Evolutionary conservation across 352 stramenopile species (phyloP), one percentile per base, ranked within the genome.

Genomic region (Paralagenidium karlingii): DNA sequence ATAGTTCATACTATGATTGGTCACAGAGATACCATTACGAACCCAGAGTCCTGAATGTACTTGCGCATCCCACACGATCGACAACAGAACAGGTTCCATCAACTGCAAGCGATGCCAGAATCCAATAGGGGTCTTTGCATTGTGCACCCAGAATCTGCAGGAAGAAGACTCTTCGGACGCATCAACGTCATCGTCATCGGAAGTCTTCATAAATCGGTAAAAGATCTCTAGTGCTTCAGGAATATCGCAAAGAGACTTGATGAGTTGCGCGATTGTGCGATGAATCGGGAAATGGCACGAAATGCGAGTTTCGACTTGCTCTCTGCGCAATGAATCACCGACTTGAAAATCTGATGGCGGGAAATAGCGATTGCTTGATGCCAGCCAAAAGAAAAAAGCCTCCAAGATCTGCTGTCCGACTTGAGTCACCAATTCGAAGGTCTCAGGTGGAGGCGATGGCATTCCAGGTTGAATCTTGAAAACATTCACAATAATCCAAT

Each of bases 1-100:
- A 45, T 92, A 92, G 47, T 92, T 92, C 73, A 92, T 89, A 36
- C 75, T 92, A 47, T 92, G 78, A 41, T 87, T 92, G 21, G 88
- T 63, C 27, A 92, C 71, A 5, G 73, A 80, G 48, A 82, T 73
- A 1, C 78, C 78, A 44, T 92, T 92, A 24, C 78, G 75, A 10
- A 87, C 70, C 78, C 78, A 92, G 28, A 92, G 58, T 4, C 75
- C 71, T 0, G 65, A 81, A 41, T 91, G 78, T 1, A 91, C 78
- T 49, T 91, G 74, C 12, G 78, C 67, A 41, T 91, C 78, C 78
- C 78, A 91, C n/a, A 91, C 71, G 27, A 91, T 83, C 13, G 74
- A 64, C 57, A 84, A 68, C 1, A 91, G 34, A 29, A 84, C 65
- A 7, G 78, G 78, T 26, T 85, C 67, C 30, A 88, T 81, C 40